Evolutionary conservation across 148 eudicot species (phyloP).

Genomic region (Rhododendron molle): DNA sequence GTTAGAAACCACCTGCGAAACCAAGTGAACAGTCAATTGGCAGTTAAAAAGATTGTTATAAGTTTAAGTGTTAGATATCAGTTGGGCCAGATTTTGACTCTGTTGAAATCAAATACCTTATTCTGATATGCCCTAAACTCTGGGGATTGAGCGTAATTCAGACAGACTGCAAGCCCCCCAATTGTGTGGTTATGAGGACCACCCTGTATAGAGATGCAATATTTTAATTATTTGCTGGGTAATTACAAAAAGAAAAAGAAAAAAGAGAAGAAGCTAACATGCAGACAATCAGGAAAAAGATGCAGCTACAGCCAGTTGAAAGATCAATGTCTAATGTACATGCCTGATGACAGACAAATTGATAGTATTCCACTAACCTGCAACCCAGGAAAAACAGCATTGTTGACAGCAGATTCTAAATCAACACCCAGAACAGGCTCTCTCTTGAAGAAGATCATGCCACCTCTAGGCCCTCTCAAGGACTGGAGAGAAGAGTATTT

Average conservation of each 20-base stretch:
- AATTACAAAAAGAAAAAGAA: neutral
- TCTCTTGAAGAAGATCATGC: constrained; percentile 90
- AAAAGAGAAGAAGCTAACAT: neutral
- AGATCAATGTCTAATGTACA: neutral
- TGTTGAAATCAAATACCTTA: constrained; percentile 34
- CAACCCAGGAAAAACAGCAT: constrained; percentile 86
- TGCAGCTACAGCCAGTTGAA: neutral
- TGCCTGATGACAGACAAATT: neutral
- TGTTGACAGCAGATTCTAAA: constrained; percentile 78
- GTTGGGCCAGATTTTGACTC: neutral
- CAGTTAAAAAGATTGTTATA: neutral
- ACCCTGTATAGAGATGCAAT: constrained; percentile 45
- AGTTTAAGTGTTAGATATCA: neutral
- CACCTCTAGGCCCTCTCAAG: constrained; percentile 92
- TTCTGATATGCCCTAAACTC: constrained; percentile 75
- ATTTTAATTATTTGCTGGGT: neutral
- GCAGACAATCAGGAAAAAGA: neutral
- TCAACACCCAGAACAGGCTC: constrained; percentile 75
- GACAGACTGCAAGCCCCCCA: constrained; percentile 82
- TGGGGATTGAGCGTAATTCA: constrained; percentile 76
- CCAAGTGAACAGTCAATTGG: neutral
- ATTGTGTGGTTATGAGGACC: constrained; percentile 98
- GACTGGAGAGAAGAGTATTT: constrained; percentile 38
- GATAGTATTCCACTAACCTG: constrained; percentile 42
- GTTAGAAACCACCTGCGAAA: constrained; percentile 67